Evolutionary conservation across 768 basidiomycete species (phyloP), one percentile per base, ranked within the genome.

Genomic region (Tricholomella constricta): DNA sequence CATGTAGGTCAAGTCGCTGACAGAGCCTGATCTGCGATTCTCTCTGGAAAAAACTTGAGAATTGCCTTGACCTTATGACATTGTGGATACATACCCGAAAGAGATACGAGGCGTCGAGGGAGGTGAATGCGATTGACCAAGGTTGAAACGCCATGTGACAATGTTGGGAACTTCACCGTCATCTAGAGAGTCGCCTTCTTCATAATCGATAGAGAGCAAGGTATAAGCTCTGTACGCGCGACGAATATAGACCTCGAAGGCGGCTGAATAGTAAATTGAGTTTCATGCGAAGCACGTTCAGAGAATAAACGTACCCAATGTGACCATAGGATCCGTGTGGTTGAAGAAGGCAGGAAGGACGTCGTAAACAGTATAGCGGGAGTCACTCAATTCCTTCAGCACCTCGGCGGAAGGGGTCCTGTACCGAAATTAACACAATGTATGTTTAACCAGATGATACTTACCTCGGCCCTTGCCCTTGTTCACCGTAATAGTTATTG

Each of bases 311-410:
- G 48, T 54, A 90, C 91, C 89, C 36, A 98, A 80, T 10, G 85
- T 81, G 58, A 98, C 85, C 80, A 88, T 86, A 32, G 86, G 79
- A 61, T 98, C 94, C 15, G 78, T 67, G 65, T 95, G 90, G 54
- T 82, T 84, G 83, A 98, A 98, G 79, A 99, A 99, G 6, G 91
- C 81, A 3, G 95, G 94, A 42, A 99, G 82, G 6, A 99, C 97
- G 66, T 99, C 97, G 70, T 88, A 99, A 14, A 98, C 95, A 12
- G 93, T 94, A 72, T 95, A 98, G 37, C 91, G 83, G 6, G 96
- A 98, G 72, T 99, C 97, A 56, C 89, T 92, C 23, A 99, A 82
- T 72, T 99, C 97, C 65, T 85, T 85, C 62, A 99, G 78, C 32
- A 94, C 80, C 55, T 98, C 95, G 2, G 83, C 76, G 17, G 91